Conservation (phyloP, 192 early-diverging fungal species). For the Chytriomyces hyalinus region DNA sequence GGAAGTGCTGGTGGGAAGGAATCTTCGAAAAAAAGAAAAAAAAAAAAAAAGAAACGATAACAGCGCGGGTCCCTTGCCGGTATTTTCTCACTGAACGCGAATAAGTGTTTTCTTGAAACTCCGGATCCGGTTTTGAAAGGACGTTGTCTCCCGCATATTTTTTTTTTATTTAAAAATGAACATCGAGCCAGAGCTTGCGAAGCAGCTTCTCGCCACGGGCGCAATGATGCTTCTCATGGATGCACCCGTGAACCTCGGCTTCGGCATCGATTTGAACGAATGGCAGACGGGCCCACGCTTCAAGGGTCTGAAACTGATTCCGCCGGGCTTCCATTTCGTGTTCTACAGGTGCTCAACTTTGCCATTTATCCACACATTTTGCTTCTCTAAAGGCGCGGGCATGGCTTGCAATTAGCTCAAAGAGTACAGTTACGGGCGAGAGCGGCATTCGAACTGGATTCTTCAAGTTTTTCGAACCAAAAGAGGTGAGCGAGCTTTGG, state of each 20-base stretch:
- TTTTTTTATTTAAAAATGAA: constrained; percentile 29
- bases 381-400: not conserved
- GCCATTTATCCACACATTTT: constrained; percentile 31
- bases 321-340: constrained; percentile 92
- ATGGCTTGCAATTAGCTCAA: constrained; percentile 33
- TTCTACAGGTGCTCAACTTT: constrained; percentile 73
- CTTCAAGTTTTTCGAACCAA: constrained; percentile 69
- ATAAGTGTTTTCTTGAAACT: too few species aligned
- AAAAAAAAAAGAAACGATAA: too few species aligned
- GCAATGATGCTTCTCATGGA: constrained; percentile 82
- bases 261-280: constrained; percentile 89
- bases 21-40: too few species aligned
- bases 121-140: too few species aligned
- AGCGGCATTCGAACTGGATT: constrained; percentile 75
- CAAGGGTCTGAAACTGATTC: constrained; percentile 90
- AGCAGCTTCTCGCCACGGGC: constrained; percentile 74
- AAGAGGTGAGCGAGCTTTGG: constrained; percentile 55
- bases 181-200: constrained; percentile 84
- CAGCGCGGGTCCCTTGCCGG: too few species aligned
- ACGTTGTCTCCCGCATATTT: not conserved
- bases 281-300: constrained; percentile 92
- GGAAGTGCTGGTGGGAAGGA: too few species aligned
- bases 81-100: too few species aligned
- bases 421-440: constrained; percentile 43
- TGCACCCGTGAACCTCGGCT: constrained; percentile 77